phyloP scores from a whole-genome alignment of 1,139 yeast genomes.

The Torulaspora globosa region DNA sequence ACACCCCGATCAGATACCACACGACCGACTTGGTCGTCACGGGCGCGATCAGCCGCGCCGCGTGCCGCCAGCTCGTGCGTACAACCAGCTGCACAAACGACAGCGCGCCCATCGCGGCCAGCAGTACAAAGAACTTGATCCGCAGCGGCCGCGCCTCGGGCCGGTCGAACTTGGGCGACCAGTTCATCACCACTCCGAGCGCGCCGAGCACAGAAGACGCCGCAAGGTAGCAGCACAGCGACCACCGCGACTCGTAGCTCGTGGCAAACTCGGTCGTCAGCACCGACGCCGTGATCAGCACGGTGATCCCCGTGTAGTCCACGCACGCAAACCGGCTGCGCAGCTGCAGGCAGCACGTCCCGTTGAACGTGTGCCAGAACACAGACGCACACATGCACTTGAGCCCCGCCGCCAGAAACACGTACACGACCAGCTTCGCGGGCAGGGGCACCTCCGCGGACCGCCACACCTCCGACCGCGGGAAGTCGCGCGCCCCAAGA shows the following conservation, averaged over 20 bases:
- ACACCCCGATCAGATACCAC: constrained; percentile 79
- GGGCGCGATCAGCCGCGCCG: constrained; percentile 39
- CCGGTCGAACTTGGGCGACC: constrained; percentile 85
- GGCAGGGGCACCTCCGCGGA: constrained; percentile 36
- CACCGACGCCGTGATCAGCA: constrained; percentile 85
- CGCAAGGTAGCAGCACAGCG: constrained; percentile 46
- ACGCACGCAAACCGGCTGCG: constrained; percentile 84
- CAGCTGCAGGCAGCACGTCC: constrained; percentile 60
- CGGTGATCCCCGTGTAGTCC: constrained; percentile 92
- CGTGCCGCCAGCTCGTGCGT: constrained; percentile 52
- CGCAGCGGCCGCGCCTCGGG: constrained; percentile 80
- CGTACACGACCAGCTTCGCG: constrained; percentile 50
- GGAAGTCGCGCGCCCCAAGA: constrained; percentile 58
- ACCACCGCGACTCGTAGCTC: constrained; percentile 43
- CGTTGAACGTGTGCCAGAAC: constrained; percentile 88
- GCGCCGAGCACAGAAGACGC: constrained; percentile 65
- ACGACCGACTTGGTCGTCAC: constrained; percentile 41
- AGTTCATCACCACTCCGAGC: constrained; percentile 72
- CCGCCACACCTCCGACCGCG: constrained; percentile 46
- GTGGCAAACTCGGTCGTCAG: constrained; percentile 81
- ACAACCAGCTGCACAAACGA: constrained; percentile 57
- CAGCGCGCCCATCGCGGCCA: constrained; percentile 70
- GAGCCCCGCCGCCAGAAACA: constrained; percentile 67
- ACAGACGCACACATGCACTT: constrained; percentile 75
- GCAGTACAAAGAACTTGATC: constrained; percentile 75